Evolutionary conservation across 2,329 filamentous ascomycete genomes (phyloP).

Genomic region (Malbranchea cinnamomea): DNA sequence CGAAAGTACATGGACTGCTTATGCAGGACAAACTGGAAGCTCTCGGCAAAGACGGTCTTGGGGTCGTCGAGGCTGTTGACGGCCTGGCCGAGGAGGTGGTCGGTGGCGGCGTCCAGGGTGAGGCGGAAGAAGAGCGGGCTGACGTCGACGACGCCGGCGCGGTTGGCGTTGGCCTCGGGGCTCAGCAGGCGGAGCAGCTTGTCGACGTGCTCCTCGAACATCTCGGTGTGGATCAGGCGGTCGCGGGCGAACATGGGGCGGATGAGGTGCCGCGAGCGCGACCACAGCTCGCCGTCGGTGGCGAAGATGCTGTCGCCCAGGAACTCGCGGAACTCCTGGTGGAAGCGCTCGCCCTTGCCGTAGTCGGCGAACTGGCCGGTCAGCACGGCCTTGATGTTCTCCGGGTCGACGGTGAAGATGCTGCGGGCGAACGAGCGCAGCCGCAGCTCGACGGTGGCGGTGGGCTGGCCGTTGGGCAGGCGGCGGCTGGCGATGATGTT

Average conservation of each 20-base stretch:
- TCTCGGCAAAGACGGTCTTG: constrained; percentile 58
- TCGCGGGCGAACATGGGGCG: constrained; percentile 79
- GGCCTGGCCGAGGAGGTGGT: constrained; percentile 68
- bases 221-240: constrained; percentile 66
- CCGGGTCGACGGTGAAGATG: constrained; percentile 65
- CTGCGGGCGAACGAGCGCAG: constrained; percentile 31
- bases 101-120: constrained; percentile 70
- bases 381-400: constrained; percentile 85
- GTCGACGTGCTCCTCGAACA: constrained; percentile 67
- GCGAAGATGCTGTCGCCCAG: constrained; percentile 74
- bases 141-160: constrained; percentile 46
- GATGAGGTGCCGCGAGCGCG: constrained; percentile 66
- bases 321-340: constrained; percentile 61
- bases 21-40: constrained; percentile 66
- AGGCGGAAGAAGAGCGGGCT: constrained; percentile 67
- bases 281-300: constrained; percentile 69
- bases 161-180: constrained; percentile 22
- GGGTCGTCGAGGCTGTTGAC: constrained; percentile 48
- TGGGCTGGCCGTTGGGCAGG: constrained; percentile 31
- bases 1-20: constrained; percentile 54
- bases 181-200: constrained; percentile 54
- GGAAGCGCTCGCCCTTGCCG: constrained; percentile 63
- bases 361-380: constrained; percentile 75
- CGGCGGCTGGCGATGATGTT: constrained; percentile 31
- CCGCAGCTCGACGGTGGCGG: constrained; percentile 49